Base-by-base conservation (phyloP, 371 early-diverging fungal species). In the Mortierella sp. region DNA sequence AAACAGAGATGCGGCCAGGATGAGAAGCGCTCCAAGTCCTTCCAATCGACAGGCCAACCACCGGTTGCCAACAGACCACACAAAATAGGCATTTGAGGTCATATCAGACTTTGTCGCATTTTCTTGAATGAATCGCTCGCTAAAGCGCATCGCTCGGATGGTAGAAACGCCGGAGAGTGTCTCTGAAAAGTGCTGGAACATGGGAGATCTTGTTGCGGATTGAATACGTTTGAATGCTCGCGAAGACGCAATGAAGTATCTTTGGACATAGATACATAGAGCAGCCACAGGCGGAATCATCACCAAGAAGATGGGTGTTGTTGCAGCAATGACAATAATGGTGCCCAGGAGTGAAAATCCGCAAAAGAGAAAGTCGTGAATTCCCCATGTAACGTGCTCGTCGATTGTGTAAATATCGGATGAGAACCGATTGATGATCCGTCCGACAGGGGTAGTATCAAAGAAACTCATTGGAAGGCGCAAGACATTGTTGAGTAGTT, bases 11-110 rank as follows among this genome's bases (percentile, higher is more conserved):
- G 93, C 85, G 50, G 80, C 73, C 74, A 93, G 89, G 11, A 92
- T 81, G 23, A 96, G 87, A 25, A 86, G 66, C 5, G 93, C 87
- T 21, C 91, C 89, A 7, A 90, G 74, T 0, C 89, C 45, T 23
- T 93, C 94, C 7, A 91, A 86, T 48, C 96, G 91, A 43, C 90
- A 74, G 68, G 88, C 87, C 15, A 96, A 80, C 97, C 96, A 96
- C 30, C 94, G 91, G 82, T 93, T 95, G 29, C 89, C 37, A 26
- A 63, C 26, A 1, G 43, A 43, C 1, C 21, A 44, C 21, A 53
- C 55, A 55, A 63, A 53, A 9, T 53, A 55, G 16, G 64, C 64
- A n/a, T 53, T 63, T 25, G 55, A 11, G 0, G 45, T 37, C 12
- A 16, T 2, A 14, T 64, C 64, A 0, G 48, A 26, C 26, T 26